These are phyloP conservation scores for Calonectria hawksworthii DNA, from an alignment of 2,329 filamentous ascomycete species.

Conservation along the genomic window DNA sequence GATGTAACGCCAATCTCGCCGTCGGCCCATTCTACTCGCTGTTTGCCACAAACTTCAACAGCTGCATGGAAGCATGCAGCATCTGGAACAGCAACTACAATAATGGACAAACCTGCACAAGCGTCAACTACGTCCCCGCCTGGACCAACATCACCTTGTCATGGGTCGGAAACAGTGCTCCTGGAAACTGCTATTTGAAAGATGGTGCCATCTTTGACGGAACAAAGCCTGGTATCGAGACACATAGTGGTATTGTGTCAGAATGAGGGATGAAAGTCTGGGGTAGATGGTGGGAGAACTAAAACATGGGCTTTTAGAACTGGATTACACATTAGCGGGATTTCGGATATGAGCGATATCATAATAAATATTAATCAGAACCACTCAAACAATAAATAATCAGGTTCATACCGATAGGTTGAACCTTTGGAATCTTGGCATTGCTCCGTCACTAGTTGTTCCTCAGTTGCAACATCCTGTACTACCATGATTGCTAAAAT, in stretches of 20 bases:
- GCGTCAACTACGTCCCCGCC: not conserved
- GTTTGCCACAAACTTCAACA: not conserved
- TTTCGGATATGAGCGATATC: not conserved
- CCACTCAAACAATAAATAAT: not conserved
- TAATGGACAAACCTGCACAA: not conserved
- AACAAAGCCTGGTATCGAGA: not conserved
- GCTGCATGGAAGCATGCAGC: slow-evolving; percentile 4
- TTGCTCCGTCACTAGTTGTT: not conserved
- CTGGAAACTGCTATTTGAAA: slow-evolving; percentile 1
- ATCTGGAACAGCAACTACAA: slow-evolving; percentile 4
- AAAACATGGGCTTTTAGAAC: not conserved
- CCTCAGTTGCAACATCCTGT: too few species aligned
- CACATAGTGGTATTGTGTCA: not conserved
- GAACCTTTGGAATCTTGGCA: not conserved
- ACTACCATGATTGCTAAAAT: too few species aligned
- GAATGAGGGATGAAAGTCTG: not conserved
- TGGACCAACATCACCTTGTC: not conserved
- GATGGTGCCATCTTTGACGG: not conserved
- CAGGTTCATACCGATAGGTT: too few species aligned
- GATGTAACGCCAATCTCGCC: not conserved
- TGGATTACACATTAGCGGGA: not conserved
- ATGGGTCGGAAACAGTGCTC: not conserved
- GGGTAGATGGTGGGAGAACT: not conserved
- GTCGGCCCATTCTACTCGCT: not conserved
- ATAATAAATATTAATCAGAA: not conserved